A percentile compares a stretch with the other conserved stretches of the same genome.
Evolutionary conservation across 306 rosid genomes (phyloP).

Genomic region (Hippophae gyantsensis): DNA sequence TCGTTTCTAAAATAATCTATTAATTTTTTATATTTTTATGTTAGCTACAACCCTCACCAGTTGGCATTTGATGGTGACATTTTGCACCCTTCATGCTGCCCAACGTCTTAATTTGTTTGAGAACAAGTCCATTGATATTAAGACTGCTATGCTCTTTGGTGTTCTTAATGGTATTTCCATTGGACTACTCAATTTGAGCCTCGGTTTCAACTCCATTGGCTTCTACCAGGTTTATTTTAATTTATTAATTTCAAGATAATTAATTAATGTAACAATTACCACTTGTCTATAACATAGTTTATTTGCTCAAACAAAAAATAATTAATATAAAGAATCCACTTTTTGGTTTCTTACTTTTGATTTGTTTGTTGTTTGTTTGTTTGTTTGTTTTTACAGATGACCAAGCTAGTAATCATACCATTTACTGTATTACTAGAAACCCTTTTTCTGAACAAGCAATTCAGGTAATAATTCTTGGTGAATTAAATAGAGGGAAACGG

Average conservation of each 20-base stretch:
- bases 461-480: conserved; percentile 43
- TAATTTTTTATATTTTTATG: background rate
- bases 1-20: no score
- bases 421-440: conserved; percentile 88
- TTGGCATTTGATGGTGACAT: conserved; percentile 97
- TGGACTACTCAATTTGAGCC: conserved; percentile 90
- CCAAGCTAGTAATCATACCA: conserved; percentile 97
- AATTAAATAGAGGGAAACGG: no score
- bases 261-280: no score
- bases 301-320: no score
- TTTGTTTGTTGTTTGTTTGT: no score
- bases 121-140: conserved; percentile 62
- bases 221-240: conserved; percentile 71
- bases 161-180: conserved; percentile 83
- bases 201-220: conserved; percentile 92
- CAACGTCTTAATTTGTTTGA: conserved; percentile 72
- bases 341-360: no score
- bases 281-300: no score
- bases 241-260: no score
- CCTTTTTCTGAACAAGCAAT: conserved; percentile 65
- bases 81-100: conserved; percentile 85
- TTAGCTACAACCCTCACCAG: conserved; percentile 93
- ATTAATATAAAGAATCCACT: no score
- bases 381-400: conserved; percentile 54
- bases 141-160: conserved; percentile 80